phyloP scores from a whole-genome alignment of 2,329 filamentous ascomycete species.

The Pseudogymnoascus sp. region DNA sequence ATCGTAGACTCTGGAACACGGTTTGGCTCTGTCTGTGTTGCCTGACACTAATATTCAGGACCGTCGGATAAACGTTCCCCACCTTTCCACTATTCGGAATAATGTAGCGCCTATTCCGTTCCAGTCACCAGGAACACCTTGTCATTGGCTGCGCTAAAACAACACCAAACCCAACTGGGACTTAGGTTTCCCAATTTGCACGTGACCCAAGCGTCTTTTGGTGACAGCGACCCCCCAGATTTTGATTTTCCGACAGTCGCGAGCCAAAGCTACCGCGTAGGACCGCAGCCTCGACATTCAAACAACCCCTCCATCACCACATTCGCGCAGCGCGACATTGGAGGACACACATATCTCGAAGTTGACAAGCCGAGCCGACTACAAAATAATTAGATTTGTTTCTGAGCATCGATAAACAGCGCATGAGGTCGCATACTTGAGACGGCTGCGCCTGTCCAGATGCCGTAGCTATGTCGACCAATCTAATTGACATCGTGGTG shows the following conservation, averaged over 20 bases:
- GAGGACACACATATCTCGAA: background rate
- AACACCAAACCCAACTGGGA: background rate
- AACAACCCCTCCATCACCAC: constrained; percentile 6
- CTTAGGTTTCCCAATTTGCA: background rate
- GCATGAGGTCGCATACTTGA: constrained; percentile 9
- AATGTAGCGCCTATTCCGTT: constrained; percentile 10
- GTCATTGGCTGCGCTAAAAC: background rate
- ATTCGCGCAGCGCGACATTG: constrained; percentile 5
- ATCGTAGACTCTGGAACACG: background rate
- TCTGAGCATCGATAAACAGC: background rate
- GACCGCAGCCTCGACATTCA: constrained; percentile 6
- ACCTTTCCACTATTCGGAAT: background rate
- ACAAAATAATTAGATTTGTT: background rate
- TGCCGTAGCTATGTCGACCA: constrained; percentile 36
- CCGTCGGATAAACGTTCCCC: background rate
- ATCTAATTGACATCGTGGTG: constrained; percentile 54
- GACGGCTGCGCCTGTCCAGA: constrained; percentile 8
- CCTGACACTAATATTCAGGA: background rate
- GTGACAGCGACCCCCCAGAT: constrained; percentile 6
- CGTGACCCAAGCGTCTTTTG: background rate
- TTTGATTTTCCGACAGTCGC: constrained; percentile 8
- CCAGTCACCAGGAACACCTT: background rate
- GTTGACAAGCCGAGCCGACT: background rate
- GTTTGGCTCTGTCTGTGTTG: background rate
- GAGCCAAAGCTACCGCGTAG: constrained; percentile 10